These are phyloP conservation scores for Macaranga tanarius DNA, from an alignment of 441 rosid species.

Conservation along the genomic window DNA sequence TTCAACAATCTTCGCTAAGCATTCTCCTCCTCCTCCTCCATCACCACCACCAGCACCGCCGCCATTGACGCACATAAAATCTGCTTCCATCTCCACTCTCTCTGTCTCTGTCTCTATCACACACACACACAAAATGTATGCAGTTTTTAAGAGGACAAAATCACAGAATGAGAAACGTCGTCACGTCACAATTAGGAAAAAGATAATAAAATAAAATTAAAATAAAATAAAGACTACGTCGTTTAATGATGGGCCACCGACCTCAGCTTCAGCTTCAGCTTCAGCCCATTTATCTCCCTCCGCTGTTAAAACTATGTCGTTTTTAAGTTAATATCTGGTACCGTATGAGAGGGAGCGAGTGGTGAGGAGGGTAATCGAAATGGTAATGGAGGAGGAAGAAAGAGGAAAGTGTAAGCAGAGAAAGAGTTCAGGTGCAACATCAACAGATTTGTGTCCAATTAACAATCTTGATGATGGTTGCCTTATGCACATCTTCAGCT, in stretches of 20 bases:
- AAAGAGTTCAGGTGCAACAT: constrained; percentile 2
- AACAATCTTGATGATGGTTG: constrained; percentile 96
- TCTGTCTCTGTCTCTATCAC: too few species aligned
- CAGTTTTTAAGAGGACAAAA: too few species aligned
- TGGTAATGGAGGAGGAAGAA: constrained; percentile 12
- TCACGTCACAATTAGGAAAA: too few species aligned
- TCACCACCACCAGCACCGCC: neutral
- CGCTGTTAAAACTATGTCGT: too few species aligned
- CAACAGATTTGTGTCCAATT: constrained; percentile 37
- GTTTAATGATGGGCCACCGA: too few species aligned
- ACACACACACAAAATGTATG: too few species aligned
- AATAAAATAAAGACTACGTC: too few species aligned
- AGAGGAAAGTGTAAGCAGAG: constrained; percentile 11
- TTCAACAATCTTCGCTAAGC: constrained; percentile 33
- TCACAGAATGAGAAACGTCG: too few species aligned
- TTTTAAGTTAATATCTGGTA: too few species aligned
- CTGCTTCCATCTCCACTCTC: neutral
- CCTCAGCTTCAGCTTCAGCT: too few species aligned
- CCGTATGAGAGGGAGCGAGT: neutral
- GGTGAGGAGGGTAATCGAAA: neutral
- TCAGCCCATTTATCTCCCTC: too few species aligned
- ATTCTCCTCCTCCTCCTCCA: neutral
- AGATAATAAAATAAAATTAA: too few species aligned
- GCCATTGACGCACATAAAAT: neutral
- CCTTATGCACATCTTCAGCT: constrained; percentile 97